Percentiles rank a stretch among this genome's conserved stretches.
phyloP scores from a whole-genome alignment of 768 basidiomycete genomes.

The Agaricus bisporus region DNA sequence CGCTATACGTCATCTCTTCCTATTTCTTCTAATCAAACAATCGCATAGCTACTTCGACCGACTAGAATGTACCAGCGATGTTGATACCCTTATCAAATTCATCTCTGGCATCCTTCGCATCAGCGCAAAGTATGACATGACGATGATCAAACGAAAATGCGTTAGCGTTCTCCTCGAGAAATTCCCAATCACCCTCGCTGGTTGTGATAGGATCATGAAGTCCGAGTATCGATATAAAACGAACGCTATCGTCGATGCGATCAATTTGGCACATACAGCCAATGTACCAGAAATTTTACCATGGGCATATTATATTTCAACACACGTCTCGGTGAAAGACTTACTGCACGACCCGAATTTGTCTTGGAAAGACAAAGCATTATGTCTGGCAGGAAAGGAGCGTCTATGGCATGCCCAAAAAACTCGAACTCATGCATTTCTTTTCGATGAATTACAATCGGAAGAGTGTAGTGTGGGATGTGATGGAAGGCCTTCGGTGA shows the following conservation, averaged over 20 bases:
- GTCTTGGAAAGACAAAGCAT: conserved; percentile 35
- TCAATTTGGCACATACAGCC: conserved; percentile 33
- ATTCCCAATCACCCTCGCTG: conserved; percentile 34
- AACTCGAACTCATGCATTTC: conserved; percentile 27
- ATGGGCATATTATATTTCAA: conserved; percentile 41
- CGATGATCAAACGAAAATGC: conserved; percentile 29
- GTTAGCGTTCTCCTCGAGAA: conserved; percentile 32
- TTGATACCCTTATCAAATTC: conserved; percentile 30
- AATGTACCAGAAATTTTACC: conserved; percentile 36
- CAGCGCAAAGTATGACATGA: conserved; percentile 38
- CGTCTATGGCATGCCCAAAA: conserved; percentile 34
- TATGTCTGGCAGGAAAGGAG: conserved; percentile 35
- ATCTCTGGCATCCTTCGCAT: conserved; percentile 36
- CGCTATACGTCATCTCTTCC: conserved; percentile 14
- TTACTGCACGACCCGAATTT: conserved; percentile 28
- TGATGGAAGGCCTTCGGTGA: conserved; percentile 17
- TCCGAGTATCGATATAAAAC: conserved; percentile 30
- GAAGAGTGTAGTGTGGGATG: conserved; percentile 24
- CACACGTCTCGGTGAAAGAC: conserved; percentile 29
- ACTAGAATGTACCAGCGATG: conserved; percentile 24
- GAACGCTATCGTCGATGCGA: conserved; percentile 32
- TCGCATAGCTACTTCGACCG: conserved; percentile 31
- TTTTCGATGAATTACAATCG: conserved; percentile 25
- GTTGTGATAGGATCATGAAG: conserved; percentile 31
- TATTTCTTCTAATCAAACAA: not conserved